phyloP scores from a whole-genome alignment of 2,329 filamentous ascomycete genomes.

The Trichoderma asperellum region DNA sequence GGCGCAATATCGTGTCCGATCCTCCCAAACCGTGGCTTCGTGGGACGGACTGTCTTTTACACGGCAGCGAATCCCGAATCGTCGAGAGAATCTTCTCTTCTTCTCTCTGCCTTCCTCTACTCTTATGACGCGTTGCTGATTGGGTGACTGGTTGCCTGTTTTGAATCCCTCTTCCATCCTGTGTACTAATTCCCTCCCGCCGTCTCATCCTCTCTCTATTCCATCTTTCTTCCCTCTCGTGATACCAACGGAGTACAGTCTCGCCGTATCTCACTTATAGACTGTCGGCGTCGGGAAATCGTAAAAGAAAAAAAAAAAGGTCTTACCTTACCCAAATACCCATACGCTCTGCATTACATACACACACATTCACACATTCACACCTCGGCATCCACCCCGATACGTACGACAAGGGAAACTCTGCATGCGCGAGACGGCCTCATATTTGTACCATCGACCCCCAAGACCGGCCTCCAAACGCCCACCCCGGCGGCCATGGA shows the following conservation, averaged over 20 bases:
- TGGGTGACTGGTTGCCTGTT: conserved; percentile 9
- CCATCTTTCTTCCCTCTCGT: not conserved
- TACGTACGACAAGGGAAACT: not conserved
- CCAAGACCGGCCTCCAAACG: not conserved
- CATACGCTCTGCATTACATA: not conserved
- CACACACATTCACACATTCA: not conserved
- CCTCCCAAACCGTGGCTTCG: conserved; percentile 16
- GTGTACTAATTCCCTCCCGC: not conserved
- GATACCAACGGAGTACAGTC: conserved; percentile 5
- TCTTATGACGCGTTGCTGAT: not conserved
- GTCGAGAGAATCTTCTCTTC: not conserved
- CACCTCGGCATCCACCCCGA: conserved; percentile 2
- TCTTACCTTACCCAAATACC: not conserved
- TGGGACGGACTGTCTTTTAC: not conserved
- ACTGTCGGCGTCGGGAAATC: not conserved
- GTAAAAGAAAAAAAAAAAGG: not conserved
- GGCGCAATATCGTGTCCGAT: conserved; percentile 35
- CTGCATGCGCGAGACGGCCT: not conserved
- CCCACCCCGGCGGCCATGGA: conserved; percentile 32
- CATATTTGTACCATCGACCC: not conserved
- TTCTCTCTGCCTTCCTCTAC: not conserved
- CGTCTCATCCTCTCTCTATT: not conserved
- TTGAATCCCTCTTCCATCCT: not conserved
- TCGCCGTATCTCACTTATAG: conserved; percentile 10
- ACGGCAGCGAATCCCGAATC: not conserved